Conservation (phyloP, 1,284 basidiomycete species). For the Naganishia liquefaciens region DNA sequence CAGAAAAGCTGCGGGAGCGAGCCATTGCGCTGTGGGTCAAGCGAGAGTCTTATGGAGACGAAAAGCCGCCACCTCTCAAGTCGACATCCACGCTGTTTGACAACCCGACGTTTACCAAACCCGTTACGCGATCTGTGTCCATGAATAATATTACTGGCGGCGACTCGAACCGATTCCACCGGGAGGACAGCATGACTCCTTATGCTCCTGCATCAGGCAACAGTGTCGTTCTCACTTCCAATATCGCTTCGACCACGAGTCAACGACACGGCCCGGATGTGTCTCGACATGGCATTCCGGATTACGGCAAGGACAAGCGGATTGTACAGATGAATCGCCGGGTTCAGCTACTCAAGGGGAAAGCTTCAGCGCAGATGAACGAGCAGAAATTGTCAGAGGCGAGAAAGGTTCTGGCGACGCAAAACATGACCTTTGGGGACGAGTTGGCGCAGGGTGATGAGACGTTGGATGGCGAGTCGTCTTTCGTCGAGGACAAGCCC, state of each 20-base stretch:
- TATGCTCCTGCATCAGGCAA: slow-evolving; percentile 89
- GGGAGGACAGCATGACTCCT: slow-evolving; percentile 54
- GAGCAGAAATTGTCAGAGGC: slow-evolving; percentile 22
- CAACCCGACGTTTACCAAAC: slow-evolving; percentile 37
- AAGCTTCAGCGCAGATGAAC: slow-evolving; percentile 27
- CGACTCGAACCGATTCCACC: slow-evolving; percentile 51
- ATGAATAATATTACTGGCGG: slow-evolving; percentile 66
- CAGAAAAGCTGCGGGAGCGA: slow-evolving; percentile 45
- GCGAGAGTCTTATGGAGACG: slow-evolving; percentile 41
- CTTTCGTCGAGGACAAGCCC: slow-evolving; percentile 4
- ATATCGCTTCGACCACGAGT: slow-evolving; percentile 78
- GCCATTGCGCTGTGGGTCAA: slow-evolving; percentile 46
- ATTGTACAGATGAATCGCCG: slow-evolving; percentile 54
- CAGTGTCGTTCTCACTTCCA: slow-evolving; percentile 87
- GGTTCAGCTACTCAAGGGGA: slow-evolving; percentile 52
- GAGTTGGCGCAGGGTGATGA: slow-evolving; percentile 13
- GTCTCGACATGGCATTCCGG: slow-evolving; percentile 39
- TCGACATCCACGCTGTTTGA: slow-evolving; percentile 19
- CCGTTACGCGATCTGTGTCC: slow-evolving; percentile 69
- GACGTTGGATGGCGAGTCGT: slow-evolving; percentile 6
- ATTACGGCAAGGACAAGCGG: slow-evolving; percentile 47
- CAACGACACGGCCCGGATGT: slow-evolving; percentile 38
- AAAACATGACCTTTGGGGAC: slow-evolving; percentile 27
- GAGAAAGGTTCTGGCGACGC: slow-evolving; percentile 15
- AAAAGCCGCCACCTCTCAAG: slow-evolving; percentile 41